These are phyloP conservation scores for Inonotus obliquus DNA, from an alignment of 1,284 basidiomycete species.

Conservation along the genomic window DNA sequence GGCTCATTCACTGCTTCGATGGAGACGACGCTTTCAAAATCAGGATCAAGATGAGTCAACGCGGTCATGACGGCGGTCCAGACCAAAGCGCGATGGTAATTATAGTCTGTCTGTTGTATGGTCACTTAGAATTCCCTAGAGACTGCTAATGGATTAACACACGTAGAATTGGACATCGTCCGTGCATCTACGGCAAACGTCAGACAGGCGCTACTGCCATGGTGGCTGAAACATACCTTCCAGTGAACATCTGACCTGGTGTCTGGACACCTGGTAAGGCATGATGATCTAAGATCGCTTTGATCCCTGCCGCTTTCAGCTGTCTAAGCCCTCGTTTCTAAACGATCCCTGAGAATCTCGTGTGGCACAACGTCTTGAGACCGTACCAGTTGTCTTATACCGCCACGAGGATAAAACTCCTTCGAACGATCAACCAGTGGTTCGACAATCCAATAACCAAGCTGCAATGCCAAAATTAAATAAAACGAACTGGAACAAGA, in stretches of 20 bases:
- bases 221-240: constrained; percentile 39
- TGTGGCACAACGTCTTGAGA: background rate
- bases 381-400: constrained; percentile 56
- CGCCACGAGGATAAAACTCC: constrained; percentile 67
- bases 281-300: constrained; percentile 70
- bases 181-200: constrained; percentile 46
- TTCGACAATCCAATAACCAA: constrained; percentile 81
- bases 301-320: constrained; percentile 57
- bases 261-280: constrained; percentile 69
- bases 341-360: background rate
- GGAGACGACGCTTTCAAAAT: constrained; percentile 60
- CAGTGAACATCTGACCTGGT: constrained; percentile 57
- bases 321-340: constrained; percentile 58
- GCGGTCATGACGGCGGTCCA: constrained; percentile 78
- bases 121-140: background rate
- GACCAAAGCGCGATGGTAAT: constrained; percentile 68
- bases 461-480: constrained; percentile 32
- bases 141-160: constrained; percentile 22
- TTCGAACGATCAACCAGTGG: constrained; percentile 53
- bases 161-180: constrained; percentile 71
- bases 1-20: constrained; percentile 77
- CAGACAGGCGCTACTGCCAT: background rate
- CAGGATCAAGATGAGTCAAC: constrained; percentile 62
- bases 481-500: background rate
- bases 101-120: constrained; percentile 48